Evolutionary conservation across 345 rosid species (phyloP).

Genomic region (Salix udensis): DNA sequence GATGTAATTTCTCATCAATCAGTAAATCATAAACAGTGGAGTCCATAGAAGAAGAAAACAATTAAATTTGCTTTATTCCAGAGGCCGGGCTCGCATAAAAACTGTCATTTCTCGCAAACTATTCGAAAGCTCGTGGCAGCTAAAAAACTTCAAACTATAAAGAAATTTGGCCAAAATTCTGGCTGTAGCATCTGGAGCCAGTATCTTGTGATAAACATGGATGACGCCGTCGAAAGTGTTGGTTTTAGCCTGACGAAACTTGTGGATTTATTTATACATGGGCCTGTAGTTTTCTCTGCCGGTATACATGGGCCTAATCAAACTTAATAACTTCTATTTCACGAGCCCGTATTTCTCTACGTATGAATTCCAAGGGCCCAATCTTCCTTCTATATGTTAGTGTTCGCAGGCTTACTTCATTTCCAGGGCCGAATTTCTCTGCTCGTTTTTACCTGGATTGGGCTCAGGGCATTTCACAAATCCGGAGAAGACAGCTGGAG

Average conservation of each 20-base stretch:
- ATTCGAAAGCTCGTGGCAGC: not conserved
- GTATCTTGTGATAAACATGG: not conserved
- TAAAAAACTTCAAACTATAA: not conserved
- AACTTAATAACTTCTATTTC: not conserved
- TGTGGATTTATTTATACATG: not conserved
- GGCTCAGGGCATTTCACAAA: too few species aligned
- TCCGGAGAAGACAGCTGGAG: too few species aligned
- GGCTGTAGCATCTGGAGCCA: not conserved
- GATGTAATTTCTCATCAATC: too few species aligned
- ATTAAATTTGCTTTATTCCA: too few species aligned
- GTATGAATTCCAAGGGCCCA: not conserved
- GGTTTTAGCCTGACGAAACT: not conserved
- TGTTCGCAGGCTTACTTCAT: too few species aligned
- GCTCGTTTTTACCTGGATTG: too few species aligned
- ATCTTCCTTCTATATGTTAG: not conserved
- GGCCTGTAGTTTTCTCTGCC: not conserved
- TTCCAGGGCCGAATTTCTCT: too few species aligned
- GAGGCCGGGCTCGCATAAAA: too few species aligned
- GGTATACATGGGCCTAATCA: not conserved
- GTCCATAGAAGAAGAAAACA: too few species aligned
- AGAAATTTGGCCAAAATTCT: too few species aligned
- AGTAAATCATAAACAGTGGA: too few species aligned
- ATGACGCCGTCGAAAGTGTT: not conserved
- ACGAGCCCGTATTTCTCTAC: not conserved
- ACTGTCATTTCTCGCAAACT: not conserved